phyloP scores from a whole-genome alignment of 148 eudicot species.

The Fagopyrum esculentum region DNA sequence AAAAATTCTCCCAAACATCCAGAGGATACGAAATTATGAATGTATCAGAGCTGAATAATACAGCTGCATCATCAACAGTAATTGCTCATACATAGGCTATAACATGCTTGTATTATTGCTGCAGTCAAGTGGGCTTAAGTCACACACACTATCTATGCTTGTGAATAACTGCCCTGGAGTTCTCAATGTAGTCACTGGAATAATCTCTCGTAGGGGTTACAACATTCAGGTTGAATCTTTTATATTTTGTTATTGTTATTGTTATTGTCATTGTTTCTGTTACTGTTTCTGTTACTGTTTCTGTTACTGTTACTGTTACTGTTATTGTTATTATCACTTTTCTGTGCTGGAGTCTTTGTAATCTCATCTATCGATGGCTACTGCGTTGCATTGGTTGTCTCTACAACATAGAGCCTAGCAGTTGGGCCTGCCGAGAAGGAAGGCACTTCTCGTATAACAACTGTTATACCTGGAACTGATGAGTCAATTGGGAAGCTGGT shows the following conservation, averaged over 20 bases:
- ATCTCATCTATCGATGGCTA: background rate
- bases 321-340: background rate
- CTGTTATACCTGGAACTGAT: conserved; percentile 86
- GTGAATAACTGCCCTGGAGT: conserved; percentile 80
- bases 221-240: conserved; percentile 58
- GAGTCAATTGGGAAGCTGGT: conserved; percentile 75
- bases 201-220: conserved; percentile 79
- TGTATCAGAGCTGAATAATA: background rate
- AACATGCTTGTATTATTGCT: background rate
- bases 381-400: background rate
- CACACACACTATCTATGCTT: conserved; percentile 81
- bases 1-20: background rate
- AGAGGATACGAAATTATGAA: background rate
- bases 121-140: conserved; percentile 75
- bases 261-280: too few species aligned
- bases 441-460: conserved; percentile 83
- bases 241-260: too few species aligned
- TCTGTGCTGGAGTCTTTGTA: conserved; percentile 1
- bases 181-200: conserved; percentile 70
- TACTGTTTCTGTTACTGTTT: too few species aligned
- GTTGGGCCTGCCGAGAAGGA: conserved; percentile 78
- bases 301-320: too few species aligned
- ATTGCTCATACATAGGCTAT: background rate
- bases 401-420: conserved; percentile 56
- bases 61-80: background rate